A percentile compares a stretch with the other conserved stretches of the same genome.
phyloP scores from a whole-genome alignment of 768 basidiomycete species.

The Phanerodontia chrysosporium region DNA sequence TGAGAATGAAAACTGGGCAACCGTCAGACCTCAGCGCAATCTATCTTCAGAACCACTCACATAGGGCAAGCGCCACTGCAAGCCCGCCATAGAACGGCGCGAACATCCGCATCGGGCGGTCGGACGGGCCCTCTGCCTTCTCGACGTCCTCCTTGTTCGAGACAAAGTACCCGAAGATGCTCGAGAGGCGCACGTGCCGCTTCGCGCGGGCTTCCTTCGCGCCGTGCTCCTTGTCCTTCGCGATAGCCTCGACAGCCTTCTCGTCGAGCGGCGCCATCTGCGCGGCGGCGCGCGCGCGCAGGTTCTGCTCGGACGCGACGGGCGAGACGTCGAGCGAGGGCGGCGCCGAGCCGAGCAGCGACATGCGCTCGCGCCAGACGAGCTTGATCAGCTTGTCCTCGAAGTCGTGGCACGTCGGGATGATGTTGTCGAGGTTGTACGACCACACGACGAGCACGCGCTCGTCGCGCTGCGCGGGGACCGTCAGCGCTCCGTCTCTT shows the following conservation, averaged over 20 bases:
- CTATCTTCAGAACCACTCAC: slow-evolving; percentile 34
- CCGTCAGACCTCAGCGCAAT: background rate
- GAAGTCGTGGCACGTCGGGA: slow-evolving; percentile 69
- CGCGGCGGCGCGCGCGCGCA: slow-evolving; percentile 42
- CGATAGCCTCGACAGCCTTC: slow-evolving; percentile 16
- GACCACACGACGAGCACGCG: slow-evolving; percentile 82
- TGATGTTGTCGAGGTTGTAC: slow-evolving; percentile 75
- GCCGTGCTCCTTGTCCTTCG: slow-evolving; percentile 11
- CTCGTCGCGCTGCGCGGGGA: slow-evolving; percentile 66
- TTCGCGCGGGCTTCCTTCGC: slow-evolving; percentile 21
- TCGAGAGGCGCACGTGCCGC: slow-evolving; percentile 6
- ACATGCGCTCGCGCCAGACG: slow-evolving; percentile 58
- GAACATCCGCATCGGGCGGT: slow-evolving; percentile 46
- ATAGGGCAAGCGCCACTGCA: slow-evolving; percentile 60
- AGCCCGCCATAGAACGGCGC: slow-evolving; percentile 74
- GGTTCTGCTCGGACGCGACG: slow-evolving; percentile 44
- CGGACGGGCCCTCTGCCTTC: slow-evolving; percentile 34
- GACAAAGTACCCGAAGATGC: slow-evolving; percentile 23
- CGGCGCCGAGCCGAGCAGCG: slow-evolving; percentile 30
- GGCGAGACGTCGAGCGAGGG: slow-evolving; percentile 36
- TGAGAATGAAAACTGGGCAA: slow-evolving; percentile 64
- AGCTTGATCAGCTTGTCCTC: slow-evolving; percentile 76
- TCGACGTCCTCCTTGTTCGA: slow-evolving; percentile 44
- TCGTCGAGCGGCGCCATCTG: slow-evolving; percentile 12
- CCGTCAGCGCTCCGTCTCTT: background rate